phyloP scores from a whole-genome alignment of 108 stramenopile genomes.

The Cyclostephanos invisitatus region DNA sequence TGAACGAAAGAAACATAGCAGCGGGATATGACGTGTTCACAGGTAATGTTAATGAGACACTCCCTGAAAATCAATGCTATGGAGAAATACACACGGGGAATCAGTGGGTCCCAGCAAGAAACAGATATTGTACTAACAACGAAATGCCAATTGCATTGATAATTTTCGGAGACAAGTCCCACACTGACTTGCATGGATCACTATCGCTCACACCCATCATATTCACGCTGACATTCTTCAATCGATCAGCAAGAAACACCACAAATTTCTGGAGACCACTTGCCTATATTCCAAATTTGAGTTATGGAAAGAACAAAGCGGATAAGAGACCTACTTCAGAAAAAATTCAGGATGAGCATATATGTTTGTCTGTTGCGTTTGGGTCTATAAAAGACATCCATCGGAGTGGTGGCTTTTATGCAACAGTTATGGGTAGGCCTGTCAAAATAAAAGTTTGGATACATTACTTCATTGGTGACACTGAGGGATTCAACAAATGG shows the following conservation, averaged over 20 bases:
- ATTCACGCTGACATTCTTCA: neutral
- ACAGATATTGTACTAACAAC: neutral
- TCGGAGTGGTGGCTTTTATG: neutral
- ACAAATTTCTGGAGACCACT: neutral
- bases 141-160: neutral
- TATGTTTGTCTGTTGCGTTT: neutral
- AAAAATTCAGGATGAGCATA: neutral
- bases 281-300: neutral
- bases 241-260: neutral
- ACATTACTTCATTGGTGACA: constrained; percentile 6
- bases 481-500: neutral
- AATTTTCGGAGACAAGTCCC: constrained; percentile 2
- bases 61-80: neutral
- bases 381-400: neutral
- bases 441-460: constrained; percentile 2
- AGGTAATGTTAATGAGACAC: neutral
- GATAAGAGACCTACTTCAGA: neutral
- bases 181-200: neutral
- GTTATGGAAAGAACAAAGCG: neutral
- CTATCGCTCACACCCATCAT: neutral
- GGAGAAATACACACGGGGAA: constrained; percentile 5
- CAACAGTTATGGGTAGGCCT: neutral
- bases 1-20: neutral
- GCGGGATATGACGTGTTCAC: neutral
- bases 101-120: neutral